Conservation (phyloP, 208 protist species). For the Acanthamoeba healyi region DNA sequence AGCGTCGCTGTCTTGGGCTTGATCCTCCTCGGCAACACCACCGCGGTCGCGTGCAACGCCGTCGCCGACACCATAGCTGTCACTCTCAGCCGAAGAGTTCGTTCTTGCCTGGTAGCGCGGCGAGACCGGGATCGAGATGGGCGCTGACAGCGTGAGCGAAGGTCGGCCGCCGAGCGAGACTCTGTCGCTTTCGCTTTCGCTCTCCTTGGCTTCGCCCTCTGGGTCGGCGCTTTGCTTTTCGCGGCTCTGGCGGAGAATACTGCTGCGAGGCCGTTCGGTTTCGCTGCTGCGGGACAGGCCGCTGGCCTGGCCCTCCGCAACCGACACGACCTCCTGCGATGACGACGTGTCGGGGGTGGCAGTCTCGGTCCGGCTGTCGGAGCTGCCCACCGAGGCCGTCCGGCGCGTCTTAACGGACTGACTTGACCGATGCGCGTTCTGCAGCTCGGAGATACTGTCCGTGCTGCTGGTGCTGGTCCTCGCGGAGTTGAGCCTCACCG, state of each 20-base stretch:
- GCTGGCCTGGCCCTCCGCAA: background rate
- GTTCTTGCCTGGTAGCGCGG: background rate
- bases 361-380: background rate
- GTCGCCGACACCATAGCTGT: too few relatives aligned
- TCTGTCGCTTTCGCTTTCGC: background rate
- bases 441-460: background rate
- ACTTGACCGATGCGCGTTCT: background rate
- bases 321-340: background rate
- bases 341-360: background rate
- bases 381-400: background rate
- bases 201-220: background rate
- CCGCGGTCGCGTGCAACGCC: too few relatives aligned
- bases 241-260: background rate
- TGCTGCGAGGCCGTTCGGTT: background rate
- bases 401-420: background rate
- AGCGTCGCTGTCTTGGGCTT: too few relatives aligned
- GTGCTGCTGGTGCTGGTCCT: background rate
- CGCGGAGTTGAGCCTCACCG: background rate
- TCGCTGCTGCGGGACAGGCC: background rate
- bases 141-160: background rate
- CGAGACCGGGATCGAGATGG: slow-evolving; percentile 5
- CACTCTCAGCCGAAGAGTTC: too few relatives aligned
- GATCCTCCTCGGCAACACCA: background rate
- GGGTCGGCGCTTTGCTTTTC: background rate
- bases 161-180: background rate